Evolutionary conservation across 1,284 basidiomycete species (phyloP).

Genomic region (Ustilago vetiveriae): DNA sequence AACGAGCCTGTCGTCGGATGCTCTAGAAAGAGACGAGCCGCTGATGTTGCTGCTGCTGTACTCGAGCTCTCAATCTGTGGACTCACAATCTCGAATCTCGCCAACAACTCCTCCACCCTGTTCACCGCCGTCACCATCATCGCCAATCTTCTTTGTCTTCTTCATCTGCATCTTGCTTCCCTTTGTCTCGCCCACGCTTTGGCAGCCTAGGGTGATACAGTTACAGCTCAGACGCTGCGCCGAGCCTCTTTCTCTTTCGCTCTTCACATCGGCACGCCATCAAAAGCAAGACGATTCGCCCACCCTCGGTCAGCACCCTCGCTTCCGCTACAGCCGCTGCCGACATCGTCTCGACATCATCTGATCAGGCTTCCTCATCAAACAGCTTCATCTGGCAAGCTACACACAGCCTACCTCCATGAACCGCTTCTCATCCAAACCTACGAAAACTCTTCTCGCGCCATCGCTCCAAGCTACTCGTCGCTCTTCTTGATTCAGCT

Average conservation of each 20-base stretch:
- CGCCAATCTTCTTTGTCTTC: not conserved
- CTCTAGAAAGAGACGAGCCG: too few species aligned
- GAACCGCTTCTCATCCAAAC: not conserved
- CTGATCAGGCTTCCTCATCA: too few species aligned
- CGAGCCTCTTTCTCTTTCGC: too few species aligned
- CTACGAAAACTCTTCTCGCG: not conserved
- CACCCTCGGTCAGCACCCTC: slow-evolving; percentile 3
- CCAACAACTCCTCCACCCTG: not conserved
- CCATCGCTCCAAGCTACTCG: not conserved
- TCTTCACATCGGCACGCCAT: too few species aligned
- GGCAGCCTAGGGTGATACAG: too few species aligned
- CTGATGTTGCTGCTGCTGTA: too few species aligned
- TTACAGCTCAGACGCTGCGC: too few species aligned
- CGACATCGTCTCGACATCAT: not conserved
- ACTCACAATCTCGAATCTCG: not conserved
- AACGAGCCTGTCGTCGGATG: too few species aligned
- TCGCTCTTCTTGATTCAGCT: not conserved
- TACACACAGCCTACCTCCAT: not conserved
- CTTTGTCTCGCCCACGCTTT: too few species aligned
- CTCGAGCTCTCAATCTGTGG: too few species aligned
- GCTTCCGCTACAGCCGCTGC: not conserved
- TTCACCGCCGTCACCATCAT: not conserved
- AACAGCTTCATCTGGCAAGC: not conserved
- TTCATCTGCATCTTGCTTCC: not conserved
- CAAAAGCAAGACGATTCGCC: too few species aligned